Conservation (phyloP, 208 protist species). For the Porcisia hertigi region DNA sequence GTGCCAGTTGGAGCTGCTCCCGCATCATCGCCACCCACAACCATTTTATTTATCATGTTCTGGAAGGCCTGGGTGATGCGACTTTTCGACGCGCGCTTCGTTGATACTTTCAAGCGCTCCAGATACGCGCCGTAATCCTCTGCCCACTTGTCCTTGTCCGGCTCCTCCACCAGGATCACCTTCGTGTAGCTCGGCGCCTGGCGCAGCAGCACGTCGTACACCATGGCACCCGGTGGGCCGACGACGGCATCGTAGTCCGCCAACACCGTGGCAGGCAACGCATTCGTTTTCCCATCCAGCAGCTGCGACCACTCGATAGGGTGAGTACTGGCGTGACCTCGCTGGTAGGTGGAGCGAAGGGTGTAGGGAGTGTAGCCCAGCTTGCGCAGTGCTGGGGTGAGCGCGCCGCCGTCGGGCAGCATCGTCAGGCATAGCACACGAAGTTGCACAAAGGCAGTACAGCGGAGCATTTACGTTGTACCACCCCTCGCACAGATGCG, state of each 20-base stretch:
- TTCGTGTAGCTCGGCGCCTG: constrained; percentile 76
- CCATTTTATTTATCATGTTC: constrained; percentile 66
- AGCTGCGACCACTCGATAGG: constrained; percentile 51
- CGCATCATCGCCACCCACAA: constrained; percentile 21
- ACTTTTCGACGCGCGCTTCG: constrained; percentile 34
- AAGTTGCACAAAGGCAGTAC: constrained; percentile 23
- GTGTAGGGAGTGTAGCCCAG: constrained; percentile 80
- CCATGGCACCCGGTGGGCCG: constrained; percentile 51
- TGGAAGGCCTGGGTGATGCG: constrained; percentile 44
- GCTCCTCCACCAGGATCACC: constrained; percentile 71
- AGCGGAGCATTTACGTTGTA: constrained; percentile 16
- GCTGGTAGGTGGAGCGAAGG: constrained; percentile 44
- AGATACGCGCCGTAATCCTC: constrained; percentile 39
- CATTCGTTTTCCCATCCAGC: constrained; percentile 28
- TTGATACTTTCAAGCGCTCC: constrained; percentile 24
- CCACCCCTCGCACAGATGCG: neutral
- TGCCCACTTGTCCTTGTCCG: constrained; percentile 62
- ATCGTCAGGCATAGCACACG: constrained; percentile 76
- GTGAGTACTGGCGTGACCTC: constrained; percentile 51
- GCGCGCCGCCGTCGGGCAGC: constrained; percentile 57
- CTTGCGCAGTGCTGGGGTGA: constrained; percentile 47
- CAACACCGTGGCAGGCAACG: constrained; percentile 33
- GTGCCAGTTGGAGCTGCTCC: neutral
- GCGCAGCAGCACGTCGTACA: constrained; percentile 60
- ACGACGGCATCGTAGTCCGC: constrained; percentile 59